phyloP scores from a whole-genome alignment of 768 basidiomycete species.

The Daedaleopsis nitida region DNA sequence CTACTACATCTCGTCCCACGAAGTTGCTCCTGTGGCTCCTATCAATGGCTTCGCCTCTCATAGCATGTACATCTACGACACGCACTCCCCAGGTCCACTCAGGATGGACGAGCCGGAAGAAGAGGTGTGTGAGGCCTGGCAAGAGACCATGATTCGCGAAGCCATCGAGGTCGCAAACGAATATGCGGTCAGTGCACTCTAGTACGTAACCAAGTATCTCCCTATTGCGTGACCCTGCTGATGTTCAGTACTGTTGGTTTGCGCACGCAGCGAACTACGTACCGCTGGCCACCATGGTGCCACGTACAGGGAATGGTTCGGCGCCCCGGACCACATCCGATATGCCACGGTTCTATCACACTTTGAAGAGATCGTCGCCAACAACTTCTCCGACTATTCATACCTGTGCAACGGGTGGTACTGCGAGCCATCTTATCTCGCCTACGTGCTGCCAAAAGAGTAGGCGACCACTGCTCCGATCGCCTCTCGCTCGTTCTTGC shows the following conservation, averaged over 20 bases:
- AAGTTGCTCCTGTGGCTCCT: background rate
- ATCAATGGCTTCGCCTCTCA: background rate
- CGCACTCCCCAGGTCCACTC: too few relatives aligned
- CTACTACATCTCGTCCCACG: conserved; percentile 25
- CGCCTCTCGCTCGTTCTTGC: too few relatives aligned
- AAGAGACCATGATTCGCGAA: background rate
- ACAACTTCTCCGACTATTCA: conserved; percentile 13
- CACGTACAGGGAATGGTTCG: conserved; percentile 14
- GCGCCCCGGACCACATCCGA: background rate
- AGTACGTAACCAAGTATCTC: background rate
- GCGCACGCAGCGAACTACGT: background rate
- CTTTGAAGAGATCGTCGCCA: conserved; percentile 6
- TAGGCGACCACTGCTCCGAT: too few relatives aligned
- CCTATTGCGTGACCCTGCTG: too few relatives aligned
- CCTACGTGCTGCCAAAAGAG: too few relatives aligned
- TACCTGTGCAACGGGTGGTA: conserved; percentile 37
- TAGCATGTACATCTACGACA: background rate
- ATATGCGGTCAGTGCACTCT: background rate
- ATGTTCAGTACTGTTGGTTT: too few relatives aligned
- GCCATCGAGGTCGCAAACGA: background rate
- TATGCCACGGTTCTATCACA: conserved; percentile 2
- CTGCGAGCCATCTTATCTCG: too few relatives aligned
- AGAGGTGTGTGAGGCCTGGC: conserved; percentile 3
- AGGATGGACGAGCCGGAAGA: background rate
- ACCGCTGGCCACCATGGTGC: background rate